These are phyloP conservation scores for Aegilops umbellulata DNA, from an alignment of 176 grass and related monocot genomes.

Conservation along the genomic window DNA sequence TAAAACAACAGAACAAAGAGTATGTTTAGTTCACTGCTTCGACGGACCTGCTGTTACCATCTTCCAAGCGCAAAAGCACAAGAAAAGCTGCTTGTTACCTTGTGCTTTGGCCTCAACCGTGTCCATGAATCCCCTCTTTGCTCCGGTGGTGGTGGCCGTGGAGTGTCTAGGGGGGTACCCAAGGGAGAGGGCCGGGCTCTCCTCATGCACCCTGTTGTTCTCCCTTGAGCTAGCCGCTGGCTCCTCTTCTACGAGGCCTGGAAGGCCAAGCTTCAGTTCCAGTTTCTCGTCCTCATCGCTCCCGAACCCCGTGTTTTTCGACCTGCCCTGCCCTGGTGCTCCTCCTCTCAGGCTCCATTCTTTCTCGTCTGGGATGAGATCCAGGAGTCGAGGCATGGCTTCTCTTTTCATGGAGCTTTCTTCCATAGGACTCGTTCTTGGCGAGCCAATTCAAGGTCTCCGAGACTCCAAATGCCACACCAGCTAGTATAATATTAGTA, in stretches of 20 bases:
- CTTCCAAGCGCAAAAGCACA: constrained; percentile 5
- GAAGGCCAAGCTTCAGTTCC: constrained; percentile 82
- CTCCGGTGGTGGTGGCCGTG: constrained; percentile 36
- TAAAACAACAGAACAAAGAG: constrained; percentile 10
- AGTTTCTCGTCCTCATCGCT: constrained; percentile 65
- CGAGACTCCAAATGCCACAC: constrained; percentile 12
- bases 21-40: constrained; percentile 18
- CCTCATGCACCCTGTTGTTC: constrained; percentile 30
- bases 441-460: constrained; percentile 23
- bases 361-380: constrained; percentile 78
- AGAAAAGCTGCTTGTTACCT: constrained; percentile 49
- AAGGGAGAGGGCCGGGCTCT: constrained; percentile 54
- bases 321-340: not conserved
- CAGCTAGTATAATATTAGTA: constrained; percentile 4
- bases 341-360: constrained; percentile 43
- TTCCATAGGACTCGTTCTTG: constrained; percentile 50
- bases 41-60: constrained; percentile 17
- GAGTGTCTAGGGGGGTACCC: constrained; percentile 43
- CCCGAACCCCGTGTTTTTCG: constrained; percentile 24
- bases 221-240: not conserved
- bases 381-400: constrained; percentile 52
- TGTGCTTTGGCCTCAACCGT: constrained; percentile 47
- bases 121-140: constrained; percentile 65
- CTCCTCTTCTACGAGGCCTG: constrained; percentile 49
- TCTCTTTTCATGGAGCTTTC: constrained; percentile 41